Evolutionary conservation across 2,329 filamentous ascomycete genomes (phyloP).

Genomic region (Fusarium redolens): DNA sequence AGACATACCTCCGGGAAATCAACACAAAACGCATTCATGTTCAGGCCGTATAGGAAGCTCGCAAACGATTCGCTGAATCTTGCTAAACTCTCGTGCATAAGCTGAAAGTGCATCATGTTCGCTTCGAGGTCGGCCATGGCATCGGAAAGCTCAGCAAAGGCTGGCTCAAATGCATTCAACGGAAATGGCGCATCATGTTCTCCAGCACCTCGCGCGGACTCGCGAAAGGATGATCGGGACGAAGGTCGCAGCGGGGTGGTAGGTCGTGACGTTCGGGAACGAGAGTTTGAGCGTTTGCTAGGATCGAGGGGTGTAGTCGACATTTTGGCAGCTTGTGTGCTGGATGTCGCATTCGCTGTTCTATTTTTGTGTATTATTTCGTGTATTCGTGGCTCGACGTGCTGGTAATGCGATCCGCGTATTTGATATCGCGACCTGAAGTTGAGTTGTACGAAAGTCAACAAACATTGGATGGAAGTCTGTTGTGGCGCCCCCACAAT

Average conservation of each 20-base stretch:
- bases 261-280: slow-evolving; percentile 76
- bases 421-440: slow-evolving; percentile 7
- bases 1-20: slow-evolving; percentile 88
- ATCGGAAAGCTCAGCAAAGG: slow-evolving; percentile 93
- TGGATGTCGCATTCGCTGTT: not conserved
- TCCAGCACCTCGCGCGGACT: slow-evolving; percentile 70
- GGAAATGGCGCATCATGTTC: slow-evolving; percentile 70
- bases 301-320: slow-evolving; percentile 44
- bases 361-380: not conserved
- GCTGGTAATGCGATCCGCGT: not conserved
- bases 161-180: slow-evolving; percentile 85
- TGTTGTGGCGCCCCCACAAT: slow-evolving; percentile 32
- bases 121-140: slow-evolving; percentile 95
- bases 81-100: slow-evolving; percentile 94
- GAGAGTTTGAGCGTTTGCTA: slow-evolving; percentile 66
- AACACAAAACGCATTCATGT: slow-evolving; percentile 99
- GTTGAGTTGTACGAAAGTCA: slow-evolving; percentile 30
- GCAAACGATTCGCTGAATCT: slow-evolving; percentile 97
- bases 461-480: slow-evolving; percentile 16
- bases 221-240: slow-evolving; percentile 88
- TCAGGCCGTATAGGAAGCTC: slow-evolving; percentile 93
- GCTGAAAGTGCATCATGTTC: slow-evolving; percentile 96
- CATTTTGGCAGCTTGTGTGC: slow-evolving; percentile 26
- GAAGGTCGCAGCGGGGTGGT: slow-evolving; percentile 92
- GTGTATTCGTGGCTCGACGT: not conserved